Conservation (phyloP, 2,329 filamentous ascomycete species). For the Ambrosiella beaveri region DNA sequence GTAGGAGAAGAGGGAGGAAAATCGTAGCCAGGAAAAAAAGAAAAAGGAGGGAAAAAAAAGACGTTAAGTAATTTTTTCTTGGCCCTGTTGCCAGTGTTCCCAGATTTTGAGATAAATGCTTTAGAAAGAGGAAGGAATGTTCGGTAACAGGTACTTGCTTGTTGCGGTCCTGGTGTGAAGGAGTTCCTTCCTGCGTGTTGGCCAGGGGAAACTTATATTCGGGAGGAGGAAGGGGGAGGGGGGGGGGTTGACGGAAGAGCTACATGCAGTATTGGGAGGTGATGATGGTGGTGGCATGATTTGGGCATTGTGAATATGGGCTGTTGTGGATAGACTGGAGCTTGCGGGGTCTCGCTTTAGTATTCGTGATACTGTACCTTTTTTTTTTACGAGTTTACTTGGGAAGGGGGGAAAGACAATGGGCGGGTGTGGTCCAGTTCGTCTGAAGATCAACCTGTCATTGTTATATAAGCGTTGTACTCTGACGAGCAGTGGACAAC, state of each 20-base stretch:
- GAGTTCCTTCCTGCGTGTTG: not conserved
- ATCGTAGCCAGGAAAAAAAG: not conserved
- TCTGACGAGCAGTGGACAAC: no score
- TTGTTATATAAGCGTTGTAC: no score
- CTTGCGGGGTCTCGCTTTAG: not conserved
- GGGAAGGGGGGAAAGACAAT: no score
- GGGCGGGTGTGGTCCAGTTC: no score
- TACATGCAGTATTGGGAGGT: not conserved
- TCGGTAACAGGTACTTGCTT: not conserved
- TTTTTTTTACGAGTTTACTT: not conserved
- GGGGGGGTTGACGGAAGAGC: not conserved
- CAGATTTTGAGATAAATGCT: not conserved
- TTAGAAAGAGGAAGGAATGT: not conserved
- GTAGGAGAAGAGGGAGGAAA: slow-evolving; percentile 2
- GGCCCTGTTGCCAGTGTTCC: not conserved
- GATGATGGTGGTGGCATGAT: not conserved
- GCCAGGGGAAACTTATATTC: not conserved
- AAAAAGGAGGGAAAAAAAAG: not conserved
- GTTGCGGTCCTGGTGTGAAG: not conserved
- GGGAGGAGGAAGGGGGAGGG: not conserved
- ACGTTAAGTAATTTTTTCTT: slow-evolving; percentile 1
- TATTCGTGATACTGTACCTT: no score
- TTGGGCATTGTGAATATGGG: not conserved
- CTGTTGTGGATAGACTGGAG: not conserved
- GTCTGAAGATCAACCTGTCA: no score